Conservation (phyloP, 1,284 basidiomycete genomes). For the Malassezia equina region DNA sequence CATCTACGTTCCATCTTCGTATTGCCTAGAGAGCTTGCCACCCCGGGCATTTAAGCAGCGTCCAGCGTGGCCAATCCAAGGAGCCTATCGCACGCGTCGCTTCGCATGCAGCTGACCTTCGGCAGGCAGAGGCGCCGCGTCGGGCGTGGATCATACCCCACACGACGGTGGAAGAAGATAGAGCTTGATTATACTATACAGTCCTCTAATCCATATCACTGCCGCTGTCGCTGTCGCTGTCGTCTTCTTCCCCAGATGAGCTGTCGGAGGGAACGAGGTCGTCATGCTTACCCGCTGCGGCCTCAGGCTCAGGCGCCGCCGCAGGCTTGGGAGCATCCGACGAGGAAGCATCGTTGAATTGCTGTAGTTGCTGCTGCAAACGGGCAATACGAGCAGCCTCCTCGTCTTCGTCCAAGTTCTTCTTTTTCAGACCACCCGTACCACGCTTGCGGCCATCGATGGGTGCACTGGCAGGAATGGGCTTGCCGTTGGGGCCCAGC, state of each 20-base stretch:
- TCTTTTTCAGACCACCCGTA: slow-evolving; percentile 46
- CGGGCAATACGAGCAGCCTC: slow-evolving; percentile 43
- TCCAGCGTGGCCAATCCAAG: neutral
- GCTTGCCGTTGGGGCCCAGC: slow-evolving; percentile 18
- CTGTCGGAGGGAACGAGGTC: slow-evolving; percentile 42
- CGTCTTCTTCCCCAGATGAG: slow-evolving; percentile 30
- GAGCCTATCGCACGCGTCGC: neutral
- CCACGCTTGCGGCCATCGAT: slow-evolving; percentile 43
- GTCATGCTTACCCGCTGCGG: slow-evolving; percentile 33
- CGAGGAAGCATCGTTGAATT: slow-evolving; percentile 33
- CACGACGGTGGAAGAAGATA: neutral
- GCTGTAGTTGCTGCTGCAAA: slow-evolving; percentile 42
- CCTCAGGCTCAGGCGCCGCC: slow-evolving; percentile 1
- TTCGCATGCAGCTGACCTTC: neutral
- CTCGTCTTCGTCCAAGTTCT: slow-evolving; percentile 45
- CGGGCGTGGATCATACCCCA: neutral
- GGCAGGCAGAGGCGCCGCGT: neutral
- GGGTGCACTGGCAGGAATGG: slow-evolving; percentile 23
- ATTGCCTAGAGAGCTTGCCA: neutral
- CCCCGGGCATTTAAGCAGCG: neutral
- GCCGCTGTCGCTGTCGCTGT: slow-evolving; percentile 28
- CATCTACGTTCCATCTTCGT: slow-evolving; percentile 16
- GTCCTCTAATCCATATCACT: slow-evolving; percentile 19
- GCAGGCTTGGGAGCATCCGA: slow-evolving; percentile 5
- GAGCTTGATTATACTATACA: neutral